Evolutionary conservation across 2,329 filamentous ascomycete genomes (phyloP), one percentile per base, ranked within the genome.

Genomic region (Calonectria pseudoreteaudii): DNA sequence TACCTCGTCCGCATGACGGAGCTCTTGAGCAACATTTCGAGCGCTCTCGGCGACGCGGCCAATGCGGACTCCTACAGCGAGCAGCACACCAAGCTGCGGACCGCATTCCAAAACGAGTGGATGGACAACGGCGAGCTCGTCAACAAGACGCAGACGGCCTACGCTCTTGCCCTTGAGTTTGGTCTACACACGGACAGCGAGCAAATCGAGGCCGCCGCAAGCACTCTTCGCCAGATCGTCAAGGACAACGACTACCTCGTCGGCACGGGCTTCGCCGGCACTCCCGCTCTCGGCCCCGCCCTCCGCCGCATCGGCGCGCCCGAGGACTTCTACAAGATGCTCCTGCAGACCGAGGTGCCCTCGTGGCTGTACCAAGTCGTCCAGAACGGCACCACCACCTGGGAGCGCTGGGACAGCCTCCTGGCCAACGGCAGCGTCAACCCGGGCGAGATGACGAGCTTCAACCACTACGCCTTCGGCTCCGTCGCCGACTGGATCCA

Each of bases 401-500:
- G 88, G 88, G 88, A 90, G 74, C 83, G 88, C 2, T 89, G 88
- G 88, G 87, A 90, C 64, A 86, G 84, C 34, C 80, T 89, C 38
- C 77, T 88, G 0, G 81, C 86, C 0, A 81, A 89, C 70, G 87
- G 87, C 0, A 81, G 75, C 0, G 76, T 89, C 20, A 89, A 89
- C 68, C 82, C 85, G 0, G 85, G 87, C 0, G 76, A 82, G 38
- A 89, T 89, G 88, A 88, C 87, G 0, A 88, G 86, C 23, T 88
- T 88, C 73, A 88, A 89, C 38, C 87, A 89, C 74, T 89, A 89
- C 68, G 85, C 88, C 0, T 85, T 88, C n/a, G 87, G 87, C 0
- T 85, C 86, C 0, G 86, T 89, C 1, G 86, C 84, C 2, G 83
- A 87, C 71, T 89, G 86, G 86, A 83, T 89, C 31, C 86, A 88